These are phyloP conservation scores for Pseudoscleropodium purum DNA, from an alignment of 225 moss, liverwort and hornwort species.

Conservation along the genomic window DNA sequence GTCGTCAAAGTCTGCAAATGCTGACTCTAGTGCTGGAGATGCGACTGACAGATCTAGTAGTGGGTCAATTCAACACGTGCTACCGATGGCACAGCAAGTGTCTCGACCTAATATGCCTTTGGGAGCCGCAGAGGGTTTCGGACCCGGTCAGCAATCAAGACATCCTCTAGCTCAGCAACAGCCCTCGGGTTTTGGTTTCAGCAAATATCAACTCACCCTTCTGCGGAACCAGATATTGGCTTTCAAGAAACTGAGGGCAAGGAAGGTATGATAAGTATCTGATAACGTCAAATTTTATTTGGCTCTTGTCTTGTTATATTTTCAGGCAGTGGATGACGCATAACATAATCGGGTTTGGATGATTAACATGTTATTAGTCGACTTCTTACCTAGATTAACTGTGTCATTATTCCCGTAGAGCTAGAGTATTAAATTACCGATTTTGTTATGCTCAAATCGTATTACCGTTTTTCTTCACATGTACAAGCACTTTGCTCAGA, in stretches of 20 bases:
- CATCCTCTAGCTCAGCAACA: slow-evolving; percentile 37
- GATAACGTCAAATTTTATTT: background rate
- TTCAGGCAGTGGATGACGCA: background rate
- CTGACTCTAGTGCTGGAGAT: slow-evolving; percentile 23
- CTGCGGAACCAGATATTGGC: slow-evolving; percentile 93
- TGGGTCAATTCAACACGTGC: slow-evolving; percentile 20
- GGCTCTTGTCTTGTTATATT: background rate
- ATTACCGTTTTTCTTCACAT: background rate
- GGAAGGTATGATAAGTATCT: slow-evolving; percentile 13
- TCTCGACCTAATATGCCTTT: slow-evolving; percentile 28
- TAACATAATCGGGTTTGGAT: background rate
- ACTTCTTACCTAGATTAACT: background rate
- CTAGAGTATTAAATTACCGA: background rate
- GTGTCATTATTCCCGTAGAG: background rate
- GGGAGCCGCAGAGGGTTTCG: slow-evolving; percentile 37
- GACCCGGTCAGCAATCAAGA: slow-evolving; percentile 39
- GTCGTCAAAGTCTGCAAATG: slow-evolving; percentile 18
- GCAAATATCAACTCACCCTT: slow-evolving; percentile 78
- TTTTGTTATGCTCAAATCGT: background rate
- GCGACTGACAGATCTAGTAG: slow-evolving; percentile 19
- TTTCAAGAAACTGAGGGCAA: slow-evolving; percentile 85
- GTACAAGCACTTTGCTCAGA: background rate
- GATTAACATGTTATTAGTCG: background rate
- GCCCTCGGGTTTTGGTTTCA: slow-evolving; percentile 67
- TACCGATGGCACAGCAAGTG: slow-evolving; percentile 42